Evolutionary conservation across 495 filamentous ascomycete species (phyloP), one percentile per base, ranked within the genome.

Genomic region (Pseudomonodictys pantanalensis): DNA sequence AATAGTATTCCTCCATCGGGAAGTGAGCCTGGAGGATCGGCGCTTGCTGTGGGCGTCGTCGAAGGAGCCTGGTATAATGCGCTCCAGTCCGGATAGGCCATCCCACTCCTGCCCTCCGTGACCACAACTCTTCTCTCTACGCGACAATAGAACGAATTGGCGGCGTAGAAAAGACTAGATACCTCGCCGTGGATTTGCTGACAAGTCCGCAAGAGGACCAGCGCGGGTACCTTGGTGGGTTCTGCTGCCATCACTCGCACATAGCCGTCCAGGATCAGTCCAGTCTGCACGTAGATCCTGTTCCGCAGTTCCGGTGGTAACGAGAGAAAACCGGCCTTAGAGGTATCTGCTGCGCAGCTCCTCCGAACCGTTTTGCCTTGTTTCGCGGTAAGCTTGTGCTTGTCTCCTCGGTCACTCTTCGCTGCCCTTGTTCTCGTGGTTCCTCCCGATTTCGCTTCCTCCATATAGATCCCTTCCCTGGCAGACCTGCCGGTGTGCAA

Each of bases 171-270:
- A 1, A 62, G 23, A 20, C 41, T 43, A 9, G 59, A 43, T 10
- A 52, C 59, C 45, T 62, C 59, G 35, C 57, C 52, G 22, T 62
- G 52, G 3, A 62, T 15, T 23, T 62, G 59, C 24, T 62, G 56
- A 35, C 59, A 62, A 3, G 23, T 28, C 17, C 25, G 23, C 12
- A 62, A n/a, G 20, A 62, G 52, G 6, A 25, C 30, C 6, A 56
- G 44, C 11, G 12, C 45, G 1, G 44, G 35, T 4, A 56, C 43
- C 12, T 51, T 57, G 3, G 59, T 58, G 1, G 54, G 29, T 1
- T 5, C 1, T 6, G 3, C 12, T 18, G 29, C 9, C 33, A 25
- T 50, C 24, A 49, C 15, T 17, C 52, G 28, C 1, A 62, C 28
- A 22, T 56, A 57, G 28, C 38, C 52, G 8, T 56, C 46, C 22